Percentiles rank a stretch among this genome's conserved stretches.
Evolutionary conservation across 2,329 filamentous ascomycete species (phyloP).

Genomic region (Neoarthrinium moseri): DNA sequence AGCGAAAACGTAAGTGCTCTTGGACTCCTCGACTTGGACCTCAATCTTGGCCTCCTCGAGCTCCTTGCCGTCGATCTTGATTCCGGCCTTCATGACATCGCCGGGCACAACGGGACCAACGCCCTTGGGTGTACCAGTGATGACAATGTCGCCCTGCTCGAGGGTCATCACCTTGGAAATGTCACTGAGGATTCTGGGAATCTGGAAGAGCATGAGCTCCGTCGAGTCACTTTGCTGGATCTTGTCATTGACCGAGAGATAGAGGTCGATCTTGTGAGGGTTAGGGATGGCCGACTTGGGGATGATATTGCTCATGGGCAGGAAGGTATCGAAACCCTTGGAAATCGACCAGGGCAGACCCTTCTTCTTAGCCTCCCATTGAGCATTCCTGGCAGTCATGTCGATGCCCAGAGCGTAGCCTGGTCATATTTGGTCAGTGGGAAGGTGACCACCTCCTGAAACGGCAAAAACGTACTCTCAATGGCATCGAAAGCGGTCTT

Average conservation of each 20-base stretch:
- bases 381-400: slow-evolving; percentile 94
- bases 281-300: slow-evolving; percentile 77
- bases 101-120: slow-evolving; percentile 84
- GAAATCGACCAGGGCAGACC: slow-evolving; percentile 94
- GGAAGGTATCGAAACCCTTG: slow-evolving; percentile 97
- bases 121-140: slow-evolving; percentile 97
- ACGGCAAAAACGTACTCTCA: slow-evolving; percentile 54
- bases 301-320: slow-evolving; percentile 81
- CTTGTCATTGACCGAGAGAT: slow-evolving; percentile 78
- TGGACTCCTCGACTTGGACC: slow-evolving; percentile 77
- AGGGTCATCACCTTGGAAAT: slow-evolving; percentile 95
- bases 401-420: slow-evolving; percentile 91
- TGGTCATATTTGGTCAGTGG: slow-evolving; percentile 30
- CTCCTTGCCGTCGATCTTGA: slow-evolving; percentile 78
- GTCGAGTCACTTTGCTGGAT: slow-evolving; percentile 82
- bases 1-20: slow-evolving; percentile 72
- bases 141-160: slow-evolving; percentile 84
- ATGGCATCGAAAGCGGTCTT: slow-evolving; percentile 79
- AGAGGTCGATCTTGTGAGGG: slow-evolving; percentile 86
- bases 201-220: slow-evolving; percentile 89
- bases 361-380: slow-evolving; percentile 96
- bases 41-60: slow-evolving; percentile 82
- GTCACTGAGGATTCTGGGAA: slow-evolving; percentile 83
- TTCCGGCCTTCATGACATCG: slow-evolving; percentile 81
- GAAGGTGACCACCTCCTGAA: neutral